Percentiles rank a stretch among this genome's conserved stretches.
Evolutionary conservation across 2,329 filamentous ascomycete species (phyloP).

Genomic region (Fusarium subtropicale): DNA sequence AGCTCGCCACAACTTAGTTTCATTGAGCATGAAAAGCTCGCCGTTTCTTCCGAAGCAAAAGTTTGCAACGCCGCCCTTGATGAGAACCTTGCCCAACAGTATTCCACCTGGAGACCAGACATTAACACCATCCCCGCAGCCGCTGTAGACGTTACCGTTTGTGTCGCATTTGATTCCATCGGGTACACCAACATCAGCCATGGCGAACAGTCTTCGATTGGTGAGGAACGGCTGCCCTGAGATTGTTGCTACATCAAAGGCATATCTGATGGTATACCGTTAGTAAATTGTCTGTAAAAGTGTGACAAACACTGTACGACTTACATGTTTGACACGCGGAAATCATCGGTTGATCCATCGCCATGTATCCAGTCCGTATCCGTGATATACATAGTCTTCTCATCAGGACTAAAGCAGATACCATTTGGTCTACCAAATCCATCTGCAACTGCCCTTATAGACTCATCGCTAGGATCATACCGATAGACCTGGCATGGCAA

Average conservation of each 20-base stretch:
- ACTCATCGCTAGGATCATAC: constrained; percentile 55
- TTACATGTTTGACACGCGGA: constrained; percentile 46
- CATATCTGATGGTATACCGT: constrained; percentile 45
- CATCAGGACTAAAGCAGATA: constrained; percentile 59
- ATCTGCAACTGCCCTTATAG: constrained; percentile 59
- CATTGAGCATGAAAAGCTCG: constrained; percentile 61
- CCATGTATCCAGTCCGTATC: constrained; percentile 55
- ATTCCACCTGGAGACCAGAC: constrained; percentile 60
- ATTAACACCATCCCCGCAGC: constrained; percentile 61
- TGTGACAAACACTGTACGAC: not conserved
- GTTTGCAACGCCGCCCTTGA: constrained; percentile 58
- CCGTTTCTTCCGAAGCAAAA: constrained; percentile 61
- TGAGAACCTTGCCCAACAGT: constrained; percentile 59
- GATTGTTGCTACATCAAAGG: constrained; percentile 50
- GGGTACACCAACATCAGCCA: constrained; percentile 60
- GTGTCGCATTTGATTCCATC: constrained; percentile 61
- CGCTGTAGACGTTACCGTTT: constrained; percentile 61
- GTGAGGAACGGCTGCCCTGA: constrained; percentile 54
- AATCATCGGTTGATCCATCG: constrained; percentile 49
- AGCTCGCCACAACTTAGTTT: constrained; percentile 57
- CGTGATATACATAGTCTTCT: constrained; percentile 58
- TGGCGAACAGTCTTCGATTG: constrained; percentile 64
- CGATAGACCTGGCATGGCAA: constrained; percentile 63
- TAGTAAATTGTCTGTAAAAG: accelerated
- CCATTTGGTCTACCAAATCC: constrained; percentile 61